A percentile compares a stretch with the other conserved stretches of the same genome.
phyloP scores from a whole-genome alignment of 2,329 filamentous ascomycete genomes.

The Lecanicillium sp. region DNA sequence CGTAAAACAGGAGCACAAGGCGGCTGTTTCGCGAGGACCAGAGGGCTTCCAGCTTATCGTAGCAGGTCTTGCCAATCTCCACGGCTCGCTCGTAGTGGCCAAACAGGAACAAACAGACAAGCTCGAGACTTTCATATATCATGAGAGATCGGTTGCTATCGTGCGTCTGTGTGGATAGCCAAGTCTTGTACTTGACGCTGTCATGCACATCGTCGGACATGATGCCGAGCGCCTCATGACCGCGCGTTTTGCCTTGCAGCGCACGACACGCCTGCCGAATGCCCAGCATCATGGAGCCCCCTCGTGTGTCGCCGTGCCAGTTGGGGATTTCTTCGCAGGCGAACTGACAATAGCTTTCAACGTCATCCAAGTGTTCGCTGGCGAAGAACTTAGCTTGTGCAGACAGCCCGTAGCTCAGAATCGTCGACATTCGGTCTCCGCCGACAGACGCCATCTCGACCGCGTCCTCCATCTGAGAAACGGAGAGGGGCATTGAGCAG shows the following conservation, averaged over 20 bases:
- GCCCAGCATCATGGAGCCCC: slow-evolving; percentile 60
- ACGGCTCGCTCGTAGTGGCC: slow-evolving; percentile 54
- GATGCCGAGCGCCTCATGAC: slow-evolving; percentile 42
- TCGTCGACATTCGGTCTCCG: slow-evolving; percentile 64
- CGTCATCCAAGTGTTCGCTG: slow-evolving; percentile 59
- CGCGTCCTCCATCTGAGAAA: slow-evolving; percentile 55
- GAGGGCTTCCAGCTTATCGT: slow-evolving; percentile 39
- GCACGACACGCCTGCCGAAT: slow-evolving; percentile 61
- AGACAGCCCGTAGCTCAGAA: slow-evolving; percentile 62
- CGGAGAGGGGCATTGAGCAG: slow-evolving; percentile 49
- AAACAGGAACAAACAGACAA: slow-evolving; percentile 55
- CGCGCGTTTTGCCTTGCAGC: slow-evolving; percentile 64
- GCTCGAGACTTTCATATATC: slow-evolving; percentile 61
- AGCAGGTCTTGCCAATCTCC: slow-evolving; percentile 44
- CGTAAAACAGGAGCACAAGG: slow-evolving; percentile 52
- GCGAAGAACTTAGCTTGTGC: slow-evolving; percentile 62
- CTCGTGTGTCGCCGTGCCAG: slow-evolving; percentile 64
- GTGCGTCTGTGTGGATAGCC: slow-evolving; percentile 41
- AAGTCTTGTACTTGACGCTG: slow-evolving; percentile 49
- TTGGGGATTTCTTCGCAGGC: slow-evolving; percentile 66
- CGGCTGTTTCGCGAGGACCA: slow-evolving; percentile 55
- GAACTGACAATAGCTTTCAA: slow-evolving; percentile 64
- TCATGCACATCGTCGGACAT: slow-evolving; percentile 64
- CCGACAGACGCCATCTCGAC: slow-evolving; percentile 58
- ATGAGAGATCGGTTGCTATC: slow-evolving; percentile 58